Base-by-base conservation (phyloP, 306 rosid genomes). In the Malus fusca region DNA sequence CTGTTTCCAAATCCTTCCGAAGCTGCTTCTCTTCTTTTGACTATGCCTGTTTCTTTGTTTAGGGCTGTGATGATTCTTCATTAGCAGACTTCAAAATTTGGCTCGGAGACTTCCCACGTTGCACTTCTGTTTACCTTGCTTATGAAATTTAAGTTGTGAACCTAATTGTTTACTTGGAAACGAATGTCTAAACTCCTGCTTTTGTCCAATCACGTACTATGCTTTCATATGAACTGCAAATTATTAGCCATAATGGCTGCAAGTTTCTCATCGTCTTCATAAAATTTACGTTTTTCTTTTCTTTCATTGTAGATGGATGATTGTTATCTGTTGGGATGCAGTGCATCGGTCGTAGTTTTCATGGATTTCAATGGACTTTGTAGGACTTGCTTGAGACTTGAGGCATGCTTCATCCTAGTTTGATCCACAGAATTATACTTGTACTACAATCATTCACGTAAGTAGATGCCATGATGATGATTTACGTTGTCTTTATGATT, bases 251-350 rank as follows among this genome's bases (percentile, higher is more conserved):
- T 63, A 74, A 59, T 51, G 30, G 19, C 40, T 52, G 67, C 63
- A 77, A 44, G 46, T 43, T 72, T 35, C 19, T 7, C 21, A 15
- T 21, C 8, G 35, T 19, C 33, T 79, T 74, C 72, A n/a, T 78
- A 56, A 73, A 74, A 66, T 25, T 75, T 78, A 53, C 75, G 19
- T 80, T 42, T 70, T 82, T 83, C 75, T 80, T 92, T 72, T 74
- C 21, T 82, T 94, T 74, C 74, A 81, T 83, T 92, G 85, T 92
- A 94, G 98, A 90, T 94, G 96, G 96, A 84, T 94, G 96, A 92
- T 81, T 88, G 80, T 86, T 84, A 80, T 87, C 80, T 78, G 81
- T 86, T 81, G 95, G 75, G 88, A 71, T 85, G 94, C 77, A 44
- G 83, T 85, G 81, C 89, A 77, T 82, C 75, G 92, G 60, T 80